Conservation (phyloP, 2,329 filamentous ascomycete genomes). For the Fusarium sp. region DNA sequence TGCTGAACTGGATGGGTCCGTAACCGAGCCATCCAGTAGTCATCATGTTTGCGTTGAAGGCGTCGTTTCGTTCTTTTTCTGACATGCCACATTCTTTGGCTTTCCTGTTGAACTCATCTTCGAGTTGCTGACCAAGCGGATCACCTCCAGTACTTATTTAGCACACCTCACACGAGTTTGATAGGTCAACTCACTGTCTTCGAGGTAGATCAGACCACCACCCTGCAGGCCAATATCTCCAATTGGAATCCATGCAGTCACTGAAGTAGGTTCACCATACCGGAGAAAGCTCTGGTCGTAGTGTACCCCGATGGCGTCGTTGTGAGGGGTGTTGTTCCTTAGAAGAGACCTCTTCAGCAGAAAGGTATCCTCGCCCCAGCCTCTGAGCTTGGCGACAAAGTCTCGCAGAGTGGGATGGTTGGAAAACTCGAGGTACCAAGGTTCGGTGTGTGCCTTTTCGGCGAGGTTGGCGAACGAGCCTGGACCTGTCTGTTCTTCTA, state of each 20-base stretch:
- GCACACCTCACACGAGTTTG: too few species aligned
- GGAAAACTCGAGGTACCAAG: constrained; percentile 20
- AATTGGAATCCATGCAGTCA: constrained; percentile 70
- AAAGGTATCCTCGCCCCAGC: constrained; percentile 14
- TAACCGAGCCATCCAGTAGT: constrained; percentile 64
- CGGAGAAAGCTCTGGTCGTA: constrained; percentile 70
- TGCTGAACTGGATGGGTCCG: constrained; percentile 54
- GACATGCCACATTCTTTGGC: constrained; percentile 56
- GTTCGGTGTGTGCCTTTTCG: constrained; percentile 20
- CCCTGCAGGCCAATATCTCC: constrained; percentile 52
- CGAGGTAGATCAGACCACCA: constrained; percentile 24
- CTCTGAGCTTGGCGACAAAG: constrained; percentile 17
- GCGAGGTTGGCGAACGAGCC: constrained; percentile 22
- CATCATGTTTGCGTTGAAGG: constrained; percentile 72
- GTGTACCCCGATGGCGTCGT: constrained; percentile 69
- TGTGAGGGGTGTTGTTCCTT: constrained; percentile 67
- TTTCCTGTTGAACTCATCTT: constrained; percentile 39
- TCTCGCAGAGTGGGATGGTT: constrained; percentile 2
- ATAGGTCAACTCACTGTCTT: constrained; percentile 11
- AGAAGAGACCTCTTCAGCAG: constrained; percentile 49
- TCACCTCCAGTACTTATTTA: constrained; percentile 3
- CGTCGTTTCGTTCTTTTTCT: constrained; percentile 62
- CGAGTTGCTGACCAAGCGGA: constrained; percentile 7
- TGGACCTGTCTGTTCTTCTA: background rate
- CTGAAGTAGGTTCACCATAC: constrained; percentile 63